Conservation (phyloP, 352 stramenopile genomes). For the Pythium oligandrum region DNA sequence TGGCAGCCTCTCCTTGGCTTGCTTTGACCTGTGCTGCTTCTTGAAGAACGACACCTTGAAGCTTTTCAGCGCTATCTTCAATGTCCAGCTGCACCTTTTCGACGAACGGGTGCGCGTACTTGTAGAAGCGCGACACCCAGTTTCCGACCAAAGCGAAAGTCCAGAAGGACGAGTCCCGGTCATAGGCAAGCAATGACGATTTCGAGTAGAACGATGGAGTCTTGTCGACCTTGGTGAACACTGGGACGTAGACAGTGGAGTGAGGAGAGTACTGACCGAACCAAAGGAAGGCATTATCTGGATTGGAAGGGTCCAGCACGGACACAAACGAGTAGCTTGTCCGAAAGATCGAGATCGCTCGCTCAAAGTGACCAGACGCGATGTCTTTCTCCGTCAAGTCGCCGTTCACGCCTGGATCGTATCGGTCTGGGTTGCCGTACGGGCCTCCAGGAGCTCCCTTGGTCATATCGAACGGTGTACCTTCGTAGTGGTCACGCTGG, state of each 20-base stretch:
- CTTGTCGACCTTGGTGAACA: slow-evolving; percentile 68
- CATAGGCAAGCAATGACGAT: slow-evolving; percentile 64
- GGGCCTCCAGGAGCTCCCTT: slow-evolving; percentile 71
- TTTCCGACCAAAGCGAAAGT: slow-evolving; percentile 79
- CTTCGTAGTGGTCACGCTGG: slow-evolving; percentile 92
- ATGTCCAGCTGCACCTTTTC: slow-evolving; percentile 48
- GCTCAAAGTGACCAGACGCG: slow-evolving; percentile 72
- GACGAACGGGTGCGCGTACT: slow-evolving; percentile 54
- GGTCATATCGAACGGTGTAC: slow-evolving; percentile 89
- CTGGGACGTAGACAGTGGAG: slow-evolving; percentile 82
- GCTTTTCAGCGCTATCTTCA: slow-evolving; percentile 37
- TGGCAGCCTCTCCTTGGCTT: slow-evolving; percentile 29
- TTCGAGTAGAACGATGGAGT: slow-evolving; percentile 43
- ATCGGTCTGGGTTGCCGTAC: slow-evolving; percentile 90
- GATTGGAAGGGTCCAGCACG: slow-evolving; percentile 48
- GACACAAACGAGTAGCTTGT: slow-evolving; percentile 88
- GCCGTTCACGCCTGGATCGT: slow-evolving; percentile 46
- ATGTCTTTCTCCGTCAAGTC: slow-evolving; percentile 53
- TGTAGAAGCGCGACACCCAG: slow-evolving; percentile 78
- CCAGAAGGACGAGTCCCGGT: slow-evolving; percentile 70
- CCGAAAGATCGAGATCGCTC: slow-evolving; percentile 92
- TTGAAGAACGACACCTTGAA: slow-evolving; percentile 28
- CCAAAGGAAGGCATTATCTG: slow-evolving; percentile 69
- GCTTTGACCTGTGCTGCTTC: slow-evolving; percentile 35
- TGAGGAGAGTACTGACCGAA: slow-evolving; percentile 91